phyloP scores from a whole-genome alignment of 371 early-diverging fungal genomes.

The Rhizopus sp. region DNA sequence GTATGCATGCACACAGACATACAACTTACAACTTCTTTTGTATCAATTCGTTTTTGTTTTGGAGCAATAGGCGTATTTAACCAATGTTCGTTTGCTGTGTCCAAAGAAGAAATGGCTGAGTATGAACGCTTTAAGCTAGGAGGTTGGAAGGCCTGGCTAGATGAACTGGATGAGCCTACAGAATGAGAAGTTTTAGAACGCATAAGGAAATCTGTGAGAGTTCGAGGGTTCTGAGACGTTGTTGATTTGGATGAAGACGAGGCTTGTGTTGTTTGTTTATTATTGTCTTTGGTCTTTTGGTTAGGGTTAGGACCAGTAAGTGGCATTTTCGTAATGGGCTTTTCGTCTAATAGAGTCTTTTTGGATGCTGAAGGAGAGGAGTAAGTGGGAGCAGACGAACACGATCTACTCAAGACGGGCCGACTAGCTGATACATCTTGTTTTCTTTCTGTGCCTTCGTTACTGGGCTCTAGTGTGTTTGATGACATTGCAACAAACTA shows the following conservation, averaged over 20 bases:
- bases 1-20: not conserved
- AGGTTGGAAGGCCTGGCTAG: not conserved
- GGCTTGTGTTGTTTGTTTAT: not conserved
- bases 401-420: not conserved
- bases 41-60: slow-evolving; percentile 10
- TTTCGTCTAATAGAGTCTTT: not conserved
- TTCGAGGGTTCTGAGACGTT: not conserved
- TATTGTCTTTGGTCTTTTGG: not conserved
- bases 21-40: slow-evolving; percentile 7
- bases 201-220: not conserved
- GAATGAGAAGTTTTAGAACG: not conserved
- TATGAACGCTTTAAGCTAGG: slow-evolving; percentile 28
- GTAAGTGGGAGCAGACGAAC: not conserved
- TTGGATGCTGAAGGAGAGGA: not conserved
- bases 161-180: not conserved
- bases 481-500: slow-evolving; percentile 11
- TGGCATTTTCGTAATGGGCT: not conserved
- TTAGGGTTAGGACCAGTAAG: not conserved
- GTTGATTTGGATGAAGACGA: not conserved
- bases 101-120: slow-evolving; percentile 30
- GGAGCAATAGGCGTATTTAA: slow-evolving; percentile 19
- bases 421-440: not conserved
- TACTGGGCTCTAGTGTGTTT: slow-evolving; percentile 2
- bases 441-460: not conserved
- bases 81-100: slow-evolving; percentile 37